Evolutionary conservation across 257 asterid genomes (phyloP), one percentile per base, ranked within the genome.

Genomic region (Solanum verrucosum): DNA sequence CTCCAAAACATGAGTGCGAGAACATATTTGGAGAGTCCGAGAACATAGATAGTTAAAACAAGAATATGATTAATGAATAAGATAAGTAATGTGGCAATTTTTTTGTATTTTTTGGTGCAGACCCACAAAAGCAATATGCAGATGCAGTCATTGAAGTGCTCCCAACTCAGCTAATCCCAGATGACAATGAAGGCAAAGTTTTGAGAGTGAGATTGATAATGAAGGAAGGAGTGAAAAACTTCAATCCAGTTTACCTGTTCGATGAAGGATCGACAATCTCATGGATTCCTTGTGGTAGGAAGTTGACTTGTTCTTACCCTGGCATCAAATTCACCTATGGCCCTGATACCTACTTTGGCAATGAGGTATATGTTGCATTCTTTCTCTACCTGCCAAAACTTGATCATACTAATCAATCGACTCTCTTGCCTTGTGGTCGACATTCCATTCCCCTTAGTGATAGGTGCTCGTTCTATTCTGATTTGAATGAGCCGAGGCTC

Each of bases 251-350:
- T 74, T 95, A 97, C 94, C 94, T 97, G 37, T 97, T 97, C 31
- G 99, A 97, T 87, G 99, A 97, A 90, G 99, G 99, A 79, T 97
- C 99, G 85, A 92, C 99, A 84, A 92, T 97, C 87, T 93, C 98
- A 12, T 97, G 99, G 99, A 94, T 97, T 16, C 99, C 99, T 29
- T 97, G 99, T 87, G 99, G 99, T 25, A 93, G 99, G 93, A 97
- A 97, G 91, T 89, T 97, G 79, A 96, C 99, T 0, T 97, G 99
- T 92, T 97, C 99, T 25, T 97, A 97, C 90, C 99, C 99, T 70
- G 99, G 99, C 87, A 97, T 97, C 98, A 96, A 95, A 40, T 96
- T 95, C 90, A 21, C 93, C 86, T 97, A 97, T 46, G 97, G 98
- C 40, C 99, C 99, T 37, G 98, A 97, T 27, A 65, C 94, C 56